A percentile compares a stretch with the other conserved stretches of the same genome.
phyloP scores from a whole-genome alignment of 75 land plant genomes.

The Gnetum montanum region DNA sequence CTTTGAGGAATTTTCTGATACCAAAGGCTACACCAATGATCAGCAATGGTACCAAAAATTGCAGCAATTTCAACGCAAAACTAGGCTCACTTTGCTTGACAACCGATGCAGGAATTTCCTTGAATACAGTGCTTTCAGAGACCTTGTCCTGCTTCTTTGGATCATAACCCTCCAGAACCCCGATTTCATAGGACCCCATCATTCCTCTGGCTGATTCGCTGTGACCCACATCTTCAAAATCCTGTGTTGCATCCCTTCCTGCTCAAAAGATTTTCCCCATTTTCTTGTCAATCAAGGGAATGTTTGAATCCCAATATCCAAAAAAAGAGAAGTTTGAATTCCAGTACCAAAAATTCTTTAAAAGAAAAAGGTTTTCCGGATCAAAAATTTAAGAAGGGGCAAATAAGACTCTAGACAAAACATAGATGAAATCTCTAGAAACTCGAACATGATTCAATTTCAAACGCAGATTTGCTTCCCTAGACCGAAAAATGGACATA shows the following conservation, averaged over 20 bases:
- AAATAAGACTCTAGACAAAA: no score
- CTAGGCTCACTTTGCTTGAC: conserved; percentile 20
- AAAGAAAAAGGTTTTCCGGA: no score
- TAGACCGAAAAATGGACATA: no score
- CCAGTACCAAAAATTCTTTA: no score
- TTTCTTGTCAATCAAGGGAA: no score
- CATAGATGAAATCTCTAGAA: no score
- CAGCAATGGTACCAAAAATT: conserved; percentile 19
- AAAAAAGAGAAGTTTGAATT: no score
- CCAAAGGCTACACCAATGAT: conserved; percentile 21
- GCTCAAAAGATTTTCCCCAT: no score
- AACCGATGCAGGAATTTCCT: conserved; percentile 23
- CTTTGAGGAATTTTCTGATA: conserved; percentile 7
- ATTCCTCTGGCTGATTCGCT: conserved; percentile 11
- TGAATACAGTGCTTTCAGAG: conserved; percentile 18
- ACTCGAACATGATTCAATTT: no score
- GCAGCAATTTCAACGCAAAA: conserved; percentile 14
- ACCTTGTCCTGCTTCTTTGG: conserved; percentile 12
- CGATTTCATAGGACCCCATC: conserved; percentile 16
- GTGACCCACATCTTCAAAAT: conserved; percentile 27
- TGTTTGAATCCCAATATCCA: no score
- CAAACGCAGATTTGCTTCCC: no score
- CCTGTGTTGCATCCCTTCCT: conserved; percentile 27
- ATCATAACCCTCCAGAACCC: conserved; percentile 7
- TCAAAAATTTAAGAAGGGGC: no score